Conservation (phyloP, 345 rosid species). For the Bruguiera gymnorhiza region DNA sequence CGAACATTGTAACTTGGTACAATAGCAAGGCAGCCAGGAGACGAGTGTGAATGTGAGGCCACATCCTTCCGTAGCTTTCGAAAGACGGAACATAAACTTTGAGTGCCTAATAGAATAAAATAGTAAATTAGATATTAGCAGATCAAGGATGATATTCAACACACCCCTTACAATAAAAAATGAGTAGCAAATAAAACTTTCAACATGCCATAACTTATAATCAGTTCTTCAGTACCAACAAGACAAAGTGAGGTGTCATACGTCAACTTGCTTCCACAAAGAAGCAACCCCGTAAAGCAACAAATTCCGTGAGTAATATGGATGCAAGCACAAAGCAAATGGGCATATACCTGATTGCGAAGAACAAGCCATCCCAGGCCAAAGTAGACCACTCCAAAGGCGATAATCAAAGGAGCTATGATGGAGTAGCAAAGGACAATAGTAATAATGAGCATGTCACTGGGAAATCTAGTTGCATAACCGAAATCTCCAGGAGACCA, state of each 20-base stretch:
- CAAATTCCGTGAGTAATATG: neutral
- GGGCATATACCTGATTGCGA: slow-evolving; percentile 64
- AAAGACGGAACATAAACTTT: slow-evolving; percentile 80
- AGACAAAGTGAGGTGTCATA: no score
- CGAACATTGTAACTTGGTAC: slow-evolving; percentile 71
- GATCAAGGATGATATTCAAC: neutral
- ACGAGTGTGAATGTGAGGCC: slow-evolving; percentile 83
- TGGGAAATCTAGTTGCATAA: slow-evolving; percentile 69
- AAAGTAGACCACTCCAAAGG: slow-evolving; percentile 68
- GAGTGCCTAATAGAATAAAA: slow-evolving; percentile 50
- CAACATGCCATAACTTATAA: neutral
- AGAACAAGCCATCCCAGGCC: slow-evolving; percentile 85
- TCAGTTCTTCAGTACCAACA: neutral
- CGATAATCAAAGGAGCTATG: slow-evolving; percentile 79
- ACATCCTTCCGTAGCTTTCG: slow-evolving; percentile 89
- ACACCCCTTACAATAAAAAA: no score
- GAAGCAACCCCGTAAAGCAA: no score
- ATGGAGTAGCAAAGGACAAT: slow-evolving; percentile 73
- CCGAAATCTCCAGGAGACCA: slow-evolving; percentile 75
- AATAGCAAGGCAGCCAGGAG: slow-evolving; percentile 58
- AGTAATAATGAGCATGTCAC: slow-evolving; percentile 71
- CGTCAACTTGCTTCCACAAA: no score
- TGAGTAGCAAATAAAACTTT: no score
- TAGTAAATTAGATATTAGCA: neutral
- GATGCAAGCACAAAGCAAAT: neutral